Base-by-base conservation (phyloP, 495 filamentous ascomycete genomes). In the Penicillium manginii region DNA sequence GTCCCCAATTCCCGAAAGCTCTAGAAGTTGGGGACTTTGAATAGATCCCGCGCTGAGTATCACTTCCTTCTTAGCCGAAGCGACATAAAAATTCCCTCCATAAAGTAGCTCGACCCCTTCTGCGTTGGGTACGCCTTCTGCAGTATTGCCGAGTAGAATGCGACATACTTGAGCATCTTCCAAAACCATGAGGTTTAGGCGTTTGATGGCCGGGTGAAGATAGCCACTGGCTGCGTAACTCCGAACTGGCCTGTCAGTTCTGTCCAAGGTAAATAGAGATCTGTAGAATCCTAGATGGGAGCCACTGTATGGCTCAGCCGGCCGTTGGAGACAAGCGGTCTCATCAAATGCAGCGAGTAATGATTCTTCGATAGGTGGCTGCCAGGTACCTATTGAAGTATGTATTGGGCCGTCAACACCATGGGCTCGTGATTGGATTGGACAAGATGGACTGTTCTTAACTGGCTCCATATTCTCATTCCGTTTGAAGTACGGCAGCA, bases 1-100 rank as follows among this genome's bases (percentile, higher is more conserved):
- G 22, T 60, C 42, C 4, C 82, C 82, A 22, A 84, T 66, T 3
- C 83, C 83, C 4, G 81, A 84, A 8, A 83, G 63, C 59, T 84
- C 77, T 0, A 85, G 72, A 4, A 84, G 22, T 56, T 84, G 75
- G 3, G 80, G 77, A 7, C 74, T 73, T 42, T 78, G 68, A 29
- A 82, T 58, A 4, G 70, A 58, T 0, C 82, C 83, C 2, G 78
- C 81, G 0, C 76, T 69, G 9, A 84, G 40, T 33, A 85, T 78
- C 23, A 84, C 71, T 31, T 83, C 78, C 50, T 73, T 83, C 14
- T 68, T 68, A 2, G 82, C 84, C 51, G 61, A 75, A 21, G 84
- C 56, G 2, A 60, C 70, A 7, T 65, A 31, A 6, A n/a, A 17
- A 9, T 26, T 26, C 18, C 35, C 54, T 8, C 11, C 15, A 29